These are phyloP conservation scores for Trametes coccinea DNA, from an alignment of 768 basidiomycete genomes.

Conservation along the genomic window DNA sequence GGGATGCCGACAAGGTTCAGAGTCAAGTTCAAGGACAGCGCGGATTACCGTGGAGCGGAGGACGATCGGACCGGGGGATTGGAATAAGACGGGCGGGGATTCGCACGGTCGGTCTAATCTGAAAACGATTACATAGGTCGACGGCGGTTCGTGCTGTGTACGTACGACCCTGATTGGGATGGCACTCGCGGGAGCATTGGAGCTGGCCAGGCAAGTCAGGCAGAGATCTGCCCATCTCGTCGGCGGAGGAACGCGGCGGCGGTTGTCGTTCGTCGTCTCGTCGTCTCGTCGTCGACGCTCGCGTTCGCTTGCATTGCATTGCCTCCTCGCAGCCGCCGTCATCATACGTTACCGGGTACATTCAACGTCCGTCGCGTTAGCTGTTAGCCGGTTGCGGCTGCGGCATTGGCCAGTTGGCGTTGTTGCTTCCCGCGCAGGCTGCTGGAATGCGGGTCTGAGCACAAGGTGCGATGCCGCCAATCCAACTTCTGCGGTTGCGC, in stretches of 20 bases:
- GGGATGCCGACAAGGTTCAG: constrained; percentile 10
- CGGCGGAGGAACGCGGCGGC: background rate
- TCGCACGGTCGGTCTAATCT: constrained; percentile 25
- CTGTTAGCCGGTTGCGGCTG: background rate
- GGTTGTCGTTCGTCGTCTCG: background rate
- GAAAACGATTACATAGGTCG: constrained; percentile 20
- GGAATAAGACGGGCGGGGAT: background rate
- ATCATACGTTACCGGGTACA: no score
- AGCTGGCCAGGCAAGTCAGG: background rate
- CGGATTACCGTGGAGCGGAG: constrained; percentile 10
- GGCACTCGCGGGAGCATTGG: constrained; percentile 25
- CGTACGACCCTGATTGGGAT: constrained; percentile 21
- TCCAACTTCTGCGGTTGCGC: background rate
- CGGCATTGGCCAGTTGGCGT: background rate
- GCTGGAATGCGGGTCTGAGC: background rate
- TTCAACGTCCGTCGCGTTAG: background rate
- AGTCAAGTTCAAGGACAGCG: background rate
- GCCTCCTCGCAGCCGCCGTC: no score
- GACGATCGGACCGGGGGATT: constrained; percentile 19
- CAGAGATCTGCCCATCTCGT: constrained; percentile 7
- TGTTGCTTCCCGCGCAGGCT: background rate
- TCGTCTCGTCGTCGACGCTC: background rate
- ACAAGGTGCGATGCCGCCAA: background rate
- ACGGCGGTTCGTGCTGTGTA: constrained; percentile 17
- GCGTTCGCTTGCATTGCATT: background rate